Evolutionary conservation across 805 yeast genomes (phyloP).

Genomic region (Schwanniomyces vanrijiae): DNA sequence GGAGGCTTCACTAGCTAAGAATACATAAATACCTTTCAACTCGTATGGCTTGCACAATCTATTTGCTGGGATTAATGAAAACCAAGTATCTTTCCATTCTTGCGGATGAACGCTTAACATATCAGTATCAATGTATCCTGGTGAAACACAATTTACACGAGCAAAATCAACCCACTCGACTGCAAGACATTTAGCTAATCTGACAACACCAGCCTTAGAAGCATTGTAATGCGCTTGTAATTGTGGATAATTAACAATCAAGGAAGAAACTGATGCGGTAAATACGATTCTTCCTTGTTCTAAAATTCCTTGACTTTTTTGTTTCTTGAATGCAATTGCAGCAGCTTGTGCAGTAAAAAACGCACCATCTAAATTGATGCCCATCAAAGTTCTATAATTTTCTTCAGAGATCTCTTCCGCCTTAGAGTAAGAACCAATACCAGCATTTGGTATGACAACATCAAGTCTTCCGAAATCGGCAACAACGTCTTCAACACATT

Average conservation of each 20-base stretch:
- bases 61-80: slow-evolving; percentile 47
- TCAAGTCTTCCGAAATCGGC: slow-evolving; percentile 32
- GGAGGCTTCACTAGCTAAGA: slow-evolving; percentile 65
- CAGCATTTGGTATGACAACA: slow-evolving; percentile 37
- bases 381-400: slow-evolving; percentile 33
- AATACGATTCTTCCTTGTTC: slow-evolving; percentile 42
- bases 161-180: slow-evolving; percentile 48
- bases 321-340: slow-evolving; percentile 40
- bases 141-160: slow-evolving; percentile 69
- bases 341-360: slow-evolving; percentile 49
- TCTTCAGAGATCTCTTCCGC: slow-evolving; percentile 36
- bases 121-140: slow-evolving; percentile 74
- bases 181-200: slow-evolving; percentile 45
- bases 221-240: slow-evolving; percentile 44
- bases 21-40: slow-evolving; percentile 67
- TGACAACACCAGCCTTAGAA: slow-evolving; percentile 37
- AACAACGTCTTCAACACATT: slow-evolving; percentile 22
- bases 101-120: slow-evolving; percentile 67
- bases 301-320: slow-evolving; percentile 35
- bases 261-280: slow-evolving; percentile 42
- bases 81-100: slow-evolving; percentile 23
- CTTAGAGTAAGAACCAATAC: slow-evolving; percentile 36
- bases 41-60: slow-evolving; percentile 78
- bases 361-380: slow-evolving; percentile 45
- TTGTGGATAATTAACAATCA: slow-evolving; percentile 39